phyloP scores from a whole-genome alignment of 2,329 filamentous ascomycete species.

The Emergomyces africanus region DNA sequence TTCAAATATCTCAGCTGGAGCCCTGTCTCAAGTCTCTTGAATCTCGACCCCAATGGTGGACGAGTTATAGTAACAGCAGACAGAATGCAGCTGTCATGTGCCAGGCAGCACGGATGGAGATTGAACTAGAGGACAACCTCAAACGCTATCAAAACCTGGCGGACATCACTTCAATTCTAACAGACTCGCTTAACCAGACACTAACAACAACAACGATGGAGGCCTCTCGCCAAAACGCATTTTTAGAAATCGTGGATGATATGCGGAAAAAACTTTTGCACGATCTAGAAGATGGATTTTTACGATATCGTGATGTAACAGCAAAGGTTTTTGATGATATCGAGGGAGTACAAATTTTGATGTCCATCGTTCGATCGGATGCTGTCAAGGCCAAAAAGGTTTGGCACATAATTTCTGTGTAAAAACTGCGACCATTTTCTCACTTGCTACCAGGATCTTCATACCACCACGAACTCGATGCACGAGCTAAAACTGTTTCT shows the following conservation, averaged over 20 bases:
- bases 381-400: conserved; percentile 7
- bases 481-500: conserved; percentile 9
- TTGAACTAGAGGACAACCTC: conserved; percentile 40
- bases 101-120: conserved; percentile 45
- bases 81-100: conserved; percentile 52
- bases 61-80: conserved; percentile 49
- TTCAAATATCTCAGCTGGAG: conserved; percentile 24
- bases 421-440: background rate
- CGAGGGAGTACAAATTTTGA: conserved; percentile 13
- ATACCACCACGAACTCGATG: conserved; percentile 6
- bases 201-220: conserved; percentile 20
- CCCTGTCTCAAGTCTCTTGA: conserved; percentile 43
- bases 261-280: conserved; percentile 19
- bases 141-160: conserved; percentile 27
- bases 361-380: conserved; percentile 10
- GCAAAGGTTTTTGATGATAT: conserved; percentile 16
- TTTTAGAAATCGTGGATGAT: conserved; percentile 19
- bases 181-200: conserved; percentile 22
- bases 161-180: conserved; percentile 24
- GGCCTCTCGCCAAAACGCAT: conserved; percentile 20
- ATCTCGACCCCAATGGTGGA: conserved; percentile 47
- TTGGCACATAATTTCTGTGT: background rate
- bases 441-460: conserved; percentile 16
- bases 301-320: conserved; percentile 15
- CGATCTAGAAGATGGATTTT: conserved; percentile 22